Conservation (phyloP, 345 rosid genomes). For the Eucalyptus cloeziana region DNA sequence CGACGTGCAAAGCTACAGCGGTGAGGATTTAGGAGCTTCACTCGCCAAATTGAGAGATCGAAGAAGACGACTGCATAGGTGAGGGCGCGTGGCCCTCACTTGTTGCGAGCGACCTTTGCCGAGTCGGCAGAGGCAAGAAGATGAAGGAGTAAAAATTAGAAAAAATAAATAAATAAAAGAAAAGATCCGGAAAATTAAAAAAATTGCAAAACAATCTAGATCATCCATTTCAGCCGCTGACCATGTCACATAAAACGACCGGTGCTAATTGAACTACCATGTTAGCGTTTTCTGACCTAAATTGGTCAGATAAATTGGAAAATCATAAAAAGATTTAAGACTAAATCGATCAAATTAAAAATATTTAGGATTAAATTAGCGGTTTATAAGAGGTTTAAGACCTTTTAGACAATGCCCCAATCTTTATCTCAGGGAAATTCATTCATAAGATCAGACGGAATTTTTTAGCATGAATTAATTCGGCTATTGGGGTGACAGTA, state of each 20-base stretch:
- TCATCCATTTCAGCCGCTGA: fast-evolving
- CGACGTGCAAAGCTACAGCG: not conserved
- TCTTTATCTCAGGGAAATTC: not conserved
- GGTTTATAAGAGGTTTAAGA: not conserved
- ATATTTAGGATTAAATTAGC: not conserved
- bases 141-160: not conserved
- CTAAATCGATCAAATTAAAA: not conserved
- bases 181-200: not conserved
- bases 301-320: not conserved
- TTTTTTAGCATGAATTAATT: not conserved
- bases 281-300: not conserved
- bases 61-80: not conserved
- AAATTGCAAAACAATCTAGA: not conserved
- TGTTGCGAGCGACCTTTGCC: not conserved
- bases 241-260: fast-evolving
- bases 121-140: not conserved
- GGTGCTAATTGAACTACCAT: not conserved
- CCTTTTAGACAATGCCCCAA: not conserved
- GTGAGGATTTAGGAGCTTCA: not conserved
- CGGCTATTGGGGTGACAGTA: not conserved
- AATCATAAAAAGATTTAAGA: not conserved
- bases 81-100: not conserved
- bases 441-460: not conserved
- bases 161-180: not conserved
- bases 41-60: not conserved